Base-by-base conservation (phyloP, 2,329 filamentous ascomycete genomes). In the Huntiella bhutanensis region DNA sequence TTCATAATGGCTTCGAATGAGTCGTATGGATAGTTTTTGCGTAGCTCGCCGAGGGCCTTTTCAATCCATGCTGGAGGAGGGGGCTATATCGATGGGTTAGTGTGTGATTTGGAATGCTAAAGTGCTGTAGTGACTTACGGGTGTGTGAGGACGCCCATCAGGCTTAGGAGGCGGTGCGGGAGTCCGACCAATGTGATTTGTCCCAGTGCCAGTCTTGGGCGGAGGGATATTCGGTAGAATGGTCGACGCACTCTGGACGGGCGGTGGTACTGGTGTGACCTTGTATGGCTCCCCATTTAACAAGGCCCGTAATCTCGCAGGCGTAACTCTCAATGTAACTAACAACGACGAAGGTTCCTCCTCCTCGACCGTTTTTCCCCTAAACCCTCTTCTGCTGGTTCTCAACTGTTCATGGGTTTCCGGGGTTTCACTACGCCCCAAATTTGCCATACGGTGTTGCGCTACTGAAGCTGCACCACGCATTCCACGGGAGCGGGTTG, bases 1-100 rank as follows among this genome's bases (percentile, higher is more conserved):
- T 86, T 84, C 91, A 98, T 98, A 16, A 80, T 73, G 46, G 78
- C 81, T 61, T 94, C 85, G 59, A 96, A 96, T 28, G 73, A 71
- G 59, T 95, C 86, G 54, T 80, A 73, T 3, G 82, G 80, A 56
- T 94, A 88, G 50, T 70, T 67, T 53, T 76, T 76, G 54, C 67
- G 66, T 48, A 96, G 73, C 17, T 76, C 70, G 49, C 73, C 67
- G n/a, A 96, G 73, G 45, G 83, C 80, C 34, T 71, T 64, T 48
- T 70, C 67, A 47, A 98, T 80, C 91, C 91, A 96, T 48, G 74
- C 68, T n/a, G 88, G 87, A 13, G 86, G 78, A 5, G 82, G 76
- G 49, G 86, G 84, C 85, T 93, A 19, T 28, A 28, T 7, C 3
- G 13, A 12, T 4, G 35, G 16, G 56, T 48, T 35, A 13, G 34